These are phyloP conservation scores for Penicillium janthinellum DNA, from an alignment of 2,329 filamentous ascomycete species.

Conservation along the genomic window DNA sequence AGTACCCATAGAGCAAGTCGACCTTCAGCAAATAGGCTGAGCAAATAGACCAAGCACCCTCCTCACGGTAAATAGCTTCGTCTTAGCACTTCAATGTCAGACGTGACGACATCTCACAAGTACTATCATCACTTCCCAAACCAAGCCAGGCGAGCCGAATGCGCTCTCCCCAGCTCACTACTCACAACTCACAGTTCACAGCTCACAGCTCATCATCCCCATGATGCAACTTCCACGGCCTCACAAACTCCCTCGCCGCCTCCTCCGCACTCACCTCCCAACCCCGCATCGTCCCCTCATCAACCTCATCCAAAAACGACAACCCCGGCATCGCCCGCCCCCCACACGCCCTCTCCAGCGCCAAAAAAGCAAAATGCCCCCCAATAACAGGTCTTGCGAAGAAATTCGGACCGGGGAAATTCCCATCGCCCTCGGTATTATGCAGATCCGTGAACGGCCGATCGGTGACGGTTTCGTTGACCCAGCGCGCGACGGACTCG, in stretches of 20 bases:
- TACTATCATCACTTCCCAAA: neutral
- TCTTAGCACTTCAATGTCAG: neutral
- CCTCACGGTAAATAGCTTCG: neutral
- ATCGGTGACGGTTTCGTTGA: slow-evolving; percentile 80
- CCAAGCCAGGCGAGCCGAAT: neutral
- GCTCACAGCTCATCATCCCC: slow-evolving; percentile 26
- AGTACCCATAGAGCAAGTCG: neutral
- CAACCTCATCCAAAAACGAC: slow-evolving; percentile 46
- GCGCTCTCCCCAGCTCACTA: neutral
- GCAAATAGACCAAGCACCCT: neutral
- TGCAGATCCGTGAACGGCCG: slow-evolving; percentile 80
- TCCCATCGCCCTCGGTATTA: slow-evolving; percentile 74
- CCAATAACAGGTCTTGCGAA: slow-evolving; percentile 82
- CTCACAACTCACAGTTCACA: neutral
- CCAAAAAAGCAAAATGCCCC: slow-evolving; percentile 81
- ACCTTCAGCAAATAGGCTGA: neutral
- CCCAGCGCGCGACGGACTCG: slow-evolving; percentile 73
- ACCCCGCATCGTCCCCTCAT: slow-evolving; percentile 24
- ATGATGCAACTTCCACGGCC: slow-evolving; percentile 17
- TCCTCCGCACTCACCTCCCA: slow-evolving; percentile 27
- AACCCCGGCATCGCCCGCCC: slow-evolving; percentile 65
- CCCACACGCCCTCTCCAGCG: slow-evolving; percentile 76
- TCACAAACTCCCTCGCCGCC: slow-evolving; percentile 26
- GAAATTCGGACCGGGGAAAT: slow-evolving; percentile 73
- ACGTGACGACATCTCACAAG: neutral